Percentiles rank a stretch among this genome's conserved stretches.
These are phyloP conservation scores for Colletotrichum echinochloae DNA, from an alignment of 2,329 filamentous ascomycete species.

Conservation along the genomic window DNA sequence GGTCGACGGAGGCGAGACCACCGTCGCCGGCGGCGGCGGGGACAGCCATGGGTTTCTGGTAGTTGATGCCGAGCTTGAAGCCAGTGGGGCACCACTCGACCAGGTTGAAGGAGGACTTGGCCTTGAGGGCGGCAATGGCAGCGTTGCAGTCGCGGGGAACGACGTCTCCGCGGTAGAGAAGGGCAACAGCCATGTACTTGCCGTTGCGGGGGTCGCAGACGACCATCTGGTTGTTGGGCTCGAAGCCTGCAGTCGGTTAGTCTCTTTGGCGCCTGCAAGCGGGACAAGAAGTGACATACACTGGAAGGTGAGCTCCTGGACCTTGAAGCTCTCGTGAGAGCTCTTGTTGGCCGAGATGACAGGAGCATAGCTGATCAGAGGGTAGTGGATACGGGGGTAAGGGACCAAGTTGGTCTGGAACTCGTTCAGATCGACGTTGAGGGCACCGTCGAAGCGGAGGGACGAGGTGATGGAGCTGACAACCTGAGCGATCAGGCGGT, in stretches of 20 bases:
- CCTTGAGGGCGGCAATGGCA: slow-evolving; percentile 75
- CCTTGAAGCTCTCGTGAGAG: slow-evolving; percentile 89
- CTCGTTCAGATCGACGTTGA: slow-evolving; percentile 81
- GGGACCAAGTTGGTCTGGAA: slow-evolving; percentile 83
- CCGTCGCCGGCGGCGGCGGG: slow-evolving; percentile 66
- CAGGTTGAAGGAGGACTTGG: slow-evolving; percentile 78
- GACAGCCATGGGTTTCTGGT: slow-evolving; percentile 74
- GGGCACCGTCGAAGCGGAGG: slow-evolving; percentile 77
- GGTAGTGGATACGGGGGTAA: slow-evolving; percentile 80
- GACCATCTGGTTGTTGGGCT: slow-evolving; percentile 85
- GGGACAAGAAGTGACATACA: slow-evolving; percentile 61
- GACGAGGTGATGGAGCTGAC: slow-evolving; percentile 81
- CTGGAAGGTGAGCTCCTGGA: slow-evolving; percentile 80
- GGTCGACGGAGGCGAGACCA: slow-evolving; percentile 71
- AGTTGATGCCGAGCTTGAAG: slow-evolving; percentile 83
- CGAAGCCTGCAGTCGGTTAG: slow-evolving; percentile 68
- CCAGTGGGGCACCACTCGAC: slow-evolving; percentile 82
- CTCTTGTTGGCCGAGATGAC: slow-evolving; percentile 81
- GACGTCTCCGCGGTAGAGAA: slow-evolving; percentile 78
- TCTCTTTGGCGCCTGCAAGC: neutral
- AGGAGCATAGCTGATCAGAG: slow-evolving; percentile 78
- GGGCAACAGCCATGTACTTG: slow-evolving; percentile 81
- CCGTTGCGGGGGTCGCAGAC: slow-evolving; percentile 80
- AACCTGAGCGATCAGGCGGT: slow-evolving; percentile 79
- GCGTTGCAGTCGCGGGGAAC: slow-evolving; percentile 77